Evolutionary conservation across 257 asterid species (phyloP), one percentile per base, ranked within the genome.

Genomic region (Nicotiana otophora): DNA sequence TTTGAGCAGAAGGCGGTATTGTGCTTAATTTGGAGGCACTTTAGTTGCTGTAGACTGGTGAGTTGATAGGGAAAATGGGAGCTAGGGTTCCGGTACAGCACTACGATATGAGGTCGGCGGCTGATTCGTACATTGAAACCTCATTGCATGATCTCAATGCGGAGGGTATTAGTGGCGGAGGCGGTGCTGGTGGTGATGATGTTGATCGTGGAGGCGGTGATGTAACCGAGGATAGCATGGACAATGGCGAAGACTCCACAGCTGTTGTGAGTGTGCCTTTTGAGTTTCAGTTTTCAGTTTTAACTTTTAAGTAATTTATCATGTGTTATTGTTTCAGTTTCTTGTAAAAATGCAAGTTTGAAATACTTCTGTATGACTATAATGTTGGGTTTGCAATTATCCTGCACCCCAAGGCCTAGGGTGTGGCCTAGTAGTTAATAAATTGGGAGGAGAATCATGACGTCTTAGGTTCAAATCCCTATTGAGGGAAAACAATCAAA

Each of bases 71-170:
- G 82, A 74, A 51, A 14, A 90, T 91, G 97, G 98, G 92, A 84
- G 87, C 88, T 88, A 90, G 95, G 86, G 93, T 92, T 90, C 96
- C 95, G 48, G 93, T 90, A 77, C 96, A 92, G 85, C 97, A 93
- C 89, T 93, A 91, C 88, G 86, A 83, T 84, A 86, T 94, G 89
- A 83, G 94, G 76, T 85, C 98, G 81, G 93, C 89, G 74, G 91
- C 91, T 83, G 89, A 91, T 89, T 92, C 99, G 0, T 95, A 89
- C 86, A 90, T 95, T 66, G 97, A 89, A 19, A 89, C 89, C 80
- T 90, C 98, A 17, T 78, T 93, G 87, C 92, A 93, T 88, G 99
- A 95, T 89, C 94, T 86, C 87, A 95, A 95, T 84, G 88, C 96
- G 31, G 97, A 85, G 28, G 80, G 85, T 17, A 48, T 84, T 26